Conservation (phyloP, 306 rosid genomes). For the Cucurbita maxima region DNA sequence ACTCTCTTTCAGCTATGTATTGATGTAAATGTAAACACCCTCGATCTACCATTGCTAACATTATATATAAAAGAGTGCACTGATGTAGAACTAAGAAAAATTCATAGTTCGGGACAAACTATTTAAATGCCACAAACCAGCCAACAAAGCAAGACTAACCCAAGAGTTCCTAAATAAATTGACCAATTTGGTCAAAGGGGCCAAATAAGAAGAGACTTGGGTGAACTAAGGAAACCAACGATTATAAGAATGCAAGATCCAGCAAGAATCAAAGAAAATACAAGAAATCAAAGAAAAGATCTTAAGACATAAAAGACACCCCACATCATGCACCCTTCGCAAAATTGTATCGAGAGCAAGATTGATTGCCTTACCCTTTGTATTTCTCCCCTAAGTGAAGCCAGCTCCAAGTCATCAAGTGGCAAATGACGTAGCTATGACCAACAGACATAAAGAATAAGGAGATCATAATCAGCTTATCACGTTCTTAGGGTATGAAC, state of each 20-base stretch:
- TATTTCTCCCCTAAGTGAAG: conserved; percentile 82
- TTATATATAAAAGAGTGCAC: neutral
- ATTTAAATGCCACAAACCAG: too few relatives aligned
- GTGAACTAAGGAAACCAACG: neutral
- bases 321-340: neutral
- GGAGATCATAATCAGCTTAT: neutral
- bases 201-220: neutral
- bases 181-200: neutral
- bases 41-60: neutral
- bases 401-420: conserved; percentile 79
- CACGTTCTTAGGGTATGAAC: neutral
- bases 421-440: conserved; percentile 64
- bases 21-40: neutral
- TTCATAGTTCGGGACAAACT: too few relatives aligned
- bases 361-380: conserved; percentile 46
- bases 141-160: neutral
- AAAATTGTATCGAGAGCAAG: neutral
- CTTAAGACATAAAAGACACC: neutral
- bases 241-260: neutral
- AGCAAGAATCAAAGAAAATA: neutral
- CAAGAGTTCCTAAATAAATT: neutral
- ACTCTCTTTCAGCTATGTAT: too few relatives aligned
- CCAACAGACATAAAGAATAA: conserved; percentile 5
- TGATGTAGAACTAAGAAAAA: too few relatives aligned
- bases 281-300: neutral